Conservation (phyloP, 257 asterid species). For the Lithospermum erythrorhizon region DNA sequence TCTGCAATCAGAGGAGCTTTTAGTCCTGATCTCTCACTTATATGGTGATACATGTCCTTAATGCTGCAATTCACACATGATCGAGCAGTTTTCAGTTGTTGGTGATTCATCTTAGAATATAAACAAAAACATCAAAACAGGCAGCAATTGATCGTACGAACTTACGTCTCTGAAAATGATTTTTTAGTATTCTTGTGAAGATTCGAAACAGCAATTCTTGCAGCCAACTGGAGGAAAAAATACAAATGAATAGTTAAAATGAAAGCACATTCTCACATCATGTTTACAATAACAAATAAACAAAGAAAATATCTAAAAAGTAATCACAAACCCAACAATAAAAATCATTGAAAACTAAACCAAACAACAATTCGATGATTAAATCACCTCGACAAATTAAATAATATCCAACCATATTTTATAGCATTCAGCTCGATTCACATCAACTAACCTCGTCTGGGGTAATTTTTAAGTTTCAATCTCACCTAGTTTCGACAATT, state of each 20-base stretch:
- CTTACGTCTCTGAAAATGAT: slow-evolving; percentile 96
- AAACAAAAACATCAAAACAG: not conserved
- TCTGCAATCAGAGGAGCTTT: slow-evolving; percentile 80
- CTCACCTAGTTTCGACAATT: too few relatives aligned
- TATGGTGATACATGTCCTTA: slow-evolving; percentile 79
- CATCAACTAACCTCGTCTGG: too few relatives aligned
- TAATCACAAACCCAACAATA: too few relatives aligned
- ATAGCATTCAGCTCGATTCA: too few relatives aligned
- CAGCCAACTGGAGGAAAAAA: slow-evolving; percentile 65
- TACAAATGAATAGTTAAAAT: not conserved
- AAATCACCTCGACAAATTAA: too few relatives aligned
- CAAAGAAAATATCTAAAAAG: not conserved
- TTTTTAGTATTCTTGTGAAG: slow-evolving; percentile 93
- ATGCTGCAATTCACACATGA: slow-evolving; percentile 27
- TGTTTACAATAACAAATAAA: not conserved
- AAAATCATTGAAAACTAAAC: too few relatives aligned
- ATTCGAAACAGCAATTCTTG: slow-evolving; percentile 96
- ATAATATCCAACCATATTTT: too few relatives aligned
- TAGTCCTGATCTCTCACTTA: slow-evolving; percentile 72
- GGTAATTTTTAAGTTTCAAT: too few relatives aligned
- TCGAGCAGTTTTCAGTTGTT: too few relatives aligned
- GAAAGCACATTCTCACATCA: not conserved
- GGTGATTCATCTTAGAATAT: too few relatives aligned
- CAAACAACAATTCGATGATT: too few relatives aligned
- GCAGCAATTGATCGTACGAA: not conserved